Evolutionary conservation across 345 rosid genomes (phyloP).

Genomic region (Capsella bursapastoris): DNA sequence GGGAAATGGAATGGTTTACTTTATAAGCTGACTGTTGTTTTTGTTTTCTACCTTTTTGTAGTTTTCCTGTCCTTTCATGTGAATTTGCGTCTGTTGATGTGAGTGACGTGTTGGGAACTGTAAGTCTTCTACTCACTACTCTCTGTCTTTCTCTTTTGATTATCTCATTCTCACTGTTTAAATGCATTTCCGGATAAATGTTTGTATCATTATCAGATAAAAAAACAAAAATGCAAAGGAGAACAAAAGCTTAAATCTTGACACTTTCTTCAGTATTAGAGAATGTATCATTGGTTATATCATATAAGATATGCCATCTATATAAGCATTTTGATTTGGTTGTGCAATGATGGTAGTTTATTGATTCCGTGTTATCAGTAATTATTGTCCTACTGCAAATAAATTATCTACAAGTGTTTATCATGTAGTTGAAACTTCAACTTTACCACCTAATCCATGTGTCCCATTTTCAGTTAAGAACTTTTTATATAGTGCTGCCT

Average conservation of each 20-base stretch:
- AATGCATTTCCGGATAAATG: not conserved
- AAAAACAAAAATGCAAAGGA: not conserved
- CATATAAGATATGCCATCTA: not conserved
- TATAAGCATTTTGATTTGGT: constrained; percentile 4
- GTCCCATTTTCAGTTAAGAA: constrained; percentile 6
- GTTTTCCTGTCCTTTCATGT: constrained; percentile 97
- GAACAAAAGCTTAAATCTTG: constrained; percentile 17
- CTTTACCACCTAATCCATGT: constrained; percentile 12
- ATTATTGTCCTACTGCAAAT: not conserved
- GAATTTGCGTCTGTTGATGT: constrained; percentile 97
- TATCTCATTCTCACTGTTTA: constrained; percentile 20
- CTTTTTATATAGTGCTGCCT: not conserved
- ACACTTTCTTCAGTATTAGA: constrained; percentile 22
- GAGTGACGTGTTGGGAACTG: constrained; percentile 96
- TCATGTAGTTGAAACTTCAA: constrained; percentile 23
- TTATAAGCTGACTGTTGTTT: constrained; percentile 7
- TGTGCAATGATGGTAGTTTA: constrained; percentile 17
- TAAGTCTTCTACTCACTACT: constrained; percentile 60
- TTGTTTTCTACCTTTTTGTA: constrained; percentile 46
- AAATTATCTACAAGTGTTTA: constrained; percentile 5
- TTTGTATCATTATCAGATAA: constrained; percentile 6
- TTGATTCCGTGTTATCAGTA: not conserved
- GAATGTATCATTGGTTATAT: constrained; percentile 10
- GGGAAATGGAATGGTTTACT: not conserved
- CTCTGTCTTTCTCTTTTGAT: constrained; percentile 27